A percentile compares a stretch with the other conserved stretches of the same genome.
These are phyloP conservation scores for Exophiala calicioides DNA, from an alignment of 2,329 filamentous ascomycete species.

Conservation along the genomic window DNA sequence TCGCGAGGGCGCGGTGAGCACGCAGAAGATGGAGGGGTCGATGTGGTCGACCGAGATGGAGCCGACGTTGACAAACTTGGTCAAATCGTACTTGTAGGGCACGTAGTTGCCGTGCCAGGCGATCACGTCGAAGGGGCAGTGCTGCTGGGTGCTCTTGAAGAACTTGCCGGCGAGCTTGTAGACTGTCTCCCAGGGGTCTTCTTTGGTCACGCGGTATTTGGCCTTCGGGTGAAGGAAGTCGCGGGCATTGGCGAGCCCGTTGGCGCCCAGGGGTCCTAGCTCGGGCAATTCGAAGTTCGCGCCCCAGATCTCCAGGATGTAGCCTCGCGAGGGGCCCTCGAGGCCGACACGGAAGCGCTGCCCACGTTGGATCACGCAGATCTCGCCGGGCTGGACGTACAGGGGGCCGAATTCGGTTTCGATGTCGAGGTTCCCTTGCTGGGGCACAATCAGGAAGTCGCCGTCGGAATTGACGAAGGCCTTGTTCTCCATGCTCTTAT, in stretches of 20 bases:
- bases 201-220: too few relatives aligned
- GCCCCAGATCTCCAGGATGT: conserved; percentile 67
- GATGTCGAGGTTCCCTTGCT: conserved; percentile 65
- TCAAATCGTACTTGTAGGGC: conserved; percentile 44
- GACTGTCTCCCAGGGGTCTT: too few relatives aligned
- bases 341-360: conserved; percentile 62
- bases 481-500: conserved; percentile 57
- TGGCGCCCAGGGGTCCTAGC: conserved; percentile 65
- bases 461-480: conserved; percentile 65
- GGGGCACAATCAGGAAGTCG: conserved; percentile 66
- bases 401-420: conserved; percentile 68
- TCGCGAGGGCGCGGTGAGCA: conserved; percentile 42
- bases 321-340: conserved; percentile 63
- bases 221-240: too few relatives aligned
- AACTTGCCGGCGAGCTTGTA: conserved; percentile 65
- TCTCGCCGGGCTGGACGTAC: conserved; percentile 65
- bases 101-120: conserved; percentile 69
- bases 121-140: conserved; percentile 69
- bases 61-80: conserved; percentile 43
- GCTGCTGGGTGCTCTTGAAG: conserved; percentile 62
- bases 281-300: conserved; percentile 66
- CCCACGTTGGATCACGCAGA: conserved; percentile 66
- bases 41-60: conserved; percentile 43
- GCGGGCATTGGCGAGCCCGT: conserved; percentile 64
- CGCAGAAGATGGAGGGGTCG: conserved; percentile 44